phyloP scores from a whole-genome alignment of 2,329 filamentous ascomycete species.

The Colletotrichum kahawae region DNA sequence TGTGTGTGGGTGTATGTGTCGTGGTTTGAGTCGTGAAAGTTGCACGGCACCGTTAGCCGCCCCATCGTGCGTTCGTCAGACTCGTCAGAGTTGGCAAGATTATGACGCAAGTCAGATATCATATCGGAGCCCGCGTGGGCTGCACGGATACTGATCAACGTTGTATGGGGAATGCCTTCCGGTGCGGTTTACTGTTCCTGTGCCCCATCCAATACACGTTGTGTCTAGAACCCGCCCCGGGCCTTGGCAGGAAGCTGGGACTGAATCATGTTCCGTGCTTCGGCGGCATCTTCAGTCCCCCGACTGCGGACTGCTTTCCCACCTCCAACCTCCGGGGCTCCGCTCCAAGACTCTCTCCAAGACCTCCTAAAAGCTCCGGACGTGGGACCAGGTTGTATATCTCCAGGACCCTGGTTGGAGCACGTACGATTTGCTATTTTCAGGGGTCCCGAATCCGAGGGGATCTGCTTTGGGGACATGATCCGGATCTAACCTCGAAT shows the following conservation, averaged over 20 bases:
- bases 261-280: constrained; percentile 11
- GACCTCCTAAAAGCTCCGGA: neutral
- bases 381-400: neutral
- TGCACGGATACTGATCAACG: neutral
- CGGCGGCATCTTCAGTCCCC: neutral
- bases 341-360: neutral
- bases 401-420: neutral
- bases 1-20: neutral
- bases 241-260: constrained; percentile 7
- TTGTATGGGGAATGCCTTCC: neutral
- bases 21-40: neutral
- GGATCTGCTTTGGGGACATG: neutral
- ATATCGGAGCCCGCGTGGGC: neutral
- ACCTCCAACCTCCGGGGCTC: neutral
- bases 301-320: neutral
- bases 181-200: neutral
- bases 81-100: neutral
- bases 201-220: neutral
- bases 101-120: constrained; percentile 19
- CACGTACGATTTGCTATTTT: neutral
- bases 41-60: neutral
- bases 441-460: neutral
- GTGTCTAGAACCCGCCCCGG: neutral
- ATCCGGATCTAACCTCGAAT: neutral
- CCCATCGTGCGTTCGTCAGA: neutral